Conservation (phyloP, 352 stramenopile genomes). For the Phytophthora fragariaefolia region DNA sequence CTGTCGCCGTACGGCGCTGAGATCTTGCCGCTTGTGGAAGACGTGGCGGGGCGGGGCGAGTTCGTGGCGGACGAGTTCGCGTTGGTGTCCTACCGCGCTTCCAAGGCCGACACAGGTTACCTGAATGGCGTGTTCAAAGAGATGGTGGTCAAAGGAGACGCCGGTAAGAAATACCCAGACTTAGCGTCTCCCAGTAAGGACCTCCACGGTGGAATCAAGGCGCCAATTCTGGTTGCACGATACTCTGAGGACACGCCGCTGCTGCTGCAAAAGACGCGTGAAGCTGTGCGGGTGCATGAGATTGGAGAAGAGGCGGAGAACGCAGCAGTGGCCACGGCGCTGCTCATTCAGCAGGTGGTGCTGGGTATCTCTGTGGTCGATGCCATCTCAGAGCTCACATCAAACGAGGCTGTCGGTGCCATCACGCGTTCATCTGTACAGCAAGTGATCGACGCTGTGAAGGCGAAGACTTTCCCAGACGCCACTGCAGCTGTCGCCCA, state of each 20-base stretch:
- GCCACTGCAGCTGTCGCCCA: conserved; percentile 49
- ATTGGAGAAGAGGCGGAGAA: conserved; percentile 54
- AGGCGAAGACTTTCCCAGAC: conserved; percentile 48
- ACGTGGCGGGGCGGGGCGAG: conserved; percentile 47
- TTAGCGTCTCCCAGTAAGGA: conserved; percentile 62
- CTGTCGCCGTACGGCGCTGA: conserved; percentile 74
- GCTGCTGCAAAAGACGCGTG: conserved; percentile 52
- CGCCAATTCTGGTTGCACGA: conserved; percentile 57
- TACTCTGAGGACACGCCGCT: conserved; percentile 49
- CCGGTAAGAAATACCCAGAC: conserved; percentile 59
- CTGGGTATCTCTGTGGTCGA: conserved; percentile 37
- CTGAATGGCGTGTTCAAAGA: conserved; percentile 77
- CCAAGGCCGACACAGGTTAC: conserved; percentile 63
- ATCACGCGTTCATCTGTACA: conserved; percentile 44
- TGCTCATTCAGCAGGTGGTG: conserved; percentile 65
- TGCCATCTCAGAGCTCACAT: conserved; percentile 46
- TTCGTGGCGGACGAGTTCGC: conserved; percentile 59
- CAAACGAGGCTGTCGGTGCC: conserved; percentile 43
- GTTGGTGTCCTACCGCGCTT: conserved; percentile 52
- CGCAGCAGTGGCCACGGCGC: conserved; percentile 51
- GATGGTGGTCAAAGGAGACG: conserved; percentile 70
- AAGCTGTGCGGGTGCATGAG: conserved; percentile 66
- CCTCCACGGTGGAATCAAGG: conserved; percentile 66
- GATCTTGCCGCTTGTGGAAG: conserved; percentile 64
- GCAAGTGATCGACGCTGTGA: conserved; percentile 55